Evolutionary conservation across 2,329 filamentous ascomycete genomes (phyloP), one percentile per base, ranked within the genome.

Genomic region (Alternaria consortialis): DNA sequence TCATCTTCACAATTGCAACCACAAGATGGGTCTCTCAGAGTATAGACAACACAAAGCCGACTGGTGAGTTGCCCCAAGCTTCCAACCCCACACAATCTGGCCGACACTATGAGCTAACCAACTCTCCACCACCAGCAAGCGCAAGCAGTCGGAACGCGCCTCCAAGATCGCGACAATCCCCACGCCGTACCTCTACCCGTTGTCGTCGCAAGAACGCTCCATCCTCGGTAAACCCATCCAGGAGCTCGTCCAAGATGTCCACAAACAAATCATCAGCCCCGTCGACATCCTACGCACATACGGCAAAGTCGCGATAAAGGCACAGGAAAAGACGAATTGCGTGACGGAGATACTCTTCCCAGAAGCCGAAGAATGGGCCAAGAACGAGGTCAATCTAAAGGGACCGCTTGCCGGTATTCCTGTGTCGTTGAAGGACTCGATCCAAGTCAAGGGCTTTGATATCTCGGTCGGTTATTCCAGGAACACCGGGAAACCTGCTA

Each of bases 351-450:
- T 97, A 57, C 87, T 97, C 81, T 85, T 97, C 37, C 84, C 87
- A 0, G 89, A 90, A 56, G 92, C 93, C 0, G 92, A 97, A 79
- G 79, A 83, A 55, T 97, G 93, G 92, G 74, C 80, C 8, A 77
- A 83, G 13, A 79, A 84, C 29, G 83, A 82, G 23, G 80, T 89
- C 75, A 93, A 97, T 74, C 80, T 94, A 32, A 86, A 91, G 71
- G 93, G 93, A 0, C 92, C 94, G 1, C 81, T 97, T 32, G 93
- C 94, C 1, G 94, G 94, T 15, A 91, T 97, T 50, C 93, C 94
- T 0, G 85, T 97, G 36, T 94, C 90, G 50, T 78, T 97, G 65
- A 97, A 97, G 74, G 94, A 81, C 74, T 85, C 81, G 7, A 86
- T 97, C 64, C 86, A 90, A 13, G 91, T 97, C 11, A 90, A 88